Evolutionary conservation across 257 asterid genomes (phyloP).

Genomic region (Anisodus tanguticus): DNA sequence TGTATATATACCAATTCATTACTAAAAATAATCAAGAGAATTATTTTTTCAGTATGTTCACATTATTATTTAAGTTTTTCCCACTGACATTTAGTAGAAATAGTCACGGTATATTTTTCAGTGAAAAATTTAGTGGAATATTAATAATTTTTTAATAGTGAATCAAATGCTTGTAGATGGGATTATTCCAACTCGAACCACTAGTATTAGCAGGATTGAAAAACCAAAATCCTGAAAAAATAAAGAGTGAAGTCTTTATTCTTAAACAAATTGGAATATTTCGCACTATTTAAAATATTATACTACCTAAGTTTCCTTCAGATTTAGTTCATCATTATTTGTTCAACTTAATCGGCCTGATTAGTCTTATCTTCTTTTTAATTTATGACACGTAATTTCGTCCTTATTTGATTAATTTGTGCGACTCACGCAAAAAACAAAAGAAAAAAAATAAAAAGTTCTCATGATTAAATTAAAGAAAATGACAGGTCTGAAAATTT

Average conservation of each 20-base stretch:
- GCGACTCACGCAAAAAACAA: background rate
- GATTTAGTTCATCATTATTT: background rate
- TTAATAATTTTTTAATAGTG: background rate
- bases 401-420: no score
- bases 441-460: no score
- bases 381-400: background rate
- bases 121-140: no score
- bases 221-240: background rate
- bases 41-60: no score
- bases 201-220: background rate
- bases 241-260: background rate
- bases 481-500: background rate
- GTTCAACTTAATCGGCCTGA: background rate
- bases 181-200: slow-evolving; percentile 18
- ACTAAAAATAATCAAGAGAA: no score
- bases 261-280: background rate
- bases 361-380: background rate
- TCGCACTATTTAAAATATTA: background rate
- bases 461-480: background rate
- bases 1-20: no score
- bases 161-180: slow-evolving; percentile 25
- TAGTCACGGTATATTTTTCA: no score
- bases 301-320: background rate
- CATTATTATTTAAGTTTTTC: no score
- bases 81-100: no score